Base-by-base conservation (phyloP, 345 rosid species). In the Brassica juncea region DNA sequence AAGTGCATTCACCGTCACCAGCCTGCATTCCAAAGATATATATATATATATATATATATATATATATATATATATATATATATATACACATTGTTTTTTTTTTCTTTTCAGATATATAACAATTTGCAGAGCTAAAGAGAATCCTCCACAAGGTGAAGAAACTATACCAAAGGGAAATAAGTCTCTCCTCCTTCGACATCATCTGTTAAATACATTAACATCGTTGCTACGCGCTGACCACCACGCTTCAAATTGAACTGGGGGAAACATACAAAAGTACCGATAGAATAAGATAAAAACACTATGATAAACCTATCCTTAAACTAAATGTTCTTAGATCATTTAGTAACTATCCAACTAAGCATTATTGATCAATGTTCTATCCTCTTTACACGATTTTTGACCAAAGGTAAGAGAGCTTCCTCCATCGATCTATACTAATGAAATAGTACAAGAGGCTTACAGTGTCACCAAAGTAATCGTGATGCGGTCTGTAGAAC, bases 111-210 rank as follows among this genome's bases (percentile, higher is more conserved):
- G 4, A 32, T 9, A 31, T 6, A 6, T 14, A 49, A 4, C 8
- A 49, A 49, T 49, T 52, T 15, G 8, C 58, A 52, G 21, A 76
- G 61, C 47, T 47, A 47, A 47, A 47, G 55, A 14, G 55, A 35
- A 7, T 37, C 42, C 1, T 37, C 11, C 42, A 37, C 42, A 8
- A 37, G 42, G 6, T 10, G 12, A 47, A 39, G 54, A 54, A n/a
- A 2, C 42, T 76, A 79, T 90, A 94, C 99, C 97, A 82, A 64
- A 63, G 98, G 99, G 80, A 94, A 94, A 84, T 90, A 90, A 44
- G 99, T 94, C 86, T 94, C 99, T 82, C 99, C 99, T 69, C 98
- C 99, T 83, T 94, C 93, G 15, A 92, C 97, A 68, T 85, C 86
- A 77, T 91, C 93, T n/a, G 89, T 94, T 74, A 94, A 78, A 84